Percentiles rank a stretch among this genome's conserved stretches.
These are phyloP conservation scores for Candida koratica DNA, from an alignment of 805 yeast species.

Conservation along the genomic window DNA sequence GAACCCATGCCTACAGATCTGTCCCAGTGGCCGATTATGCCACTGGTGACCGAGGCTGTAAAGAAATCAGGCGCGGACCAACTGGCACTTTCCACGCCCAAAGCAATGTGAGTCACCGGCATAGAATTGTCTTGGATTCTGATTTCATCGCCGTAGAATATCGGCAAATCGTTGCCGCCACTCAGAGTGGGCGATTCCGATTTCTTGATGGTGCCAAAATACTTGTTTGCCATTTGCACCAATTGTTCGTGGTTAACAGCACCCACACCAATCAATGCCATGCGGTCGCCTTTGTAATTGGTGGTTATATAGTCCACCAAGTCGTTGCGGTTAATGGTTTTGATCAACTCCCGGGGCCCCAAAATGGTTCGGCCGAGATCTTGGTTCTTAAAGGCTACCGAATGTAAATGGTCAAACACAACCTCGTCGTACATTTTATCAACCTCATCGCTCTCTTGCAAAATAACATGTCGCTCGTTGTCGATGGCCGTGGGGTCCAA, in stretches of 20 bases:
- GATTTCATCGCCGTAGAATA: conserved; percentile 81
- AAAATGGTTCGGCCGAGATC: conserved; percentile 94
- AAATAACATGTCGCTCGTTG: conserved; percentile 92
- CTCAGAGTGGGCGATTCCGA: conserved; percentile 69
- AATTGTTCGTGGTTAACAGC: conserved; percentile 84
- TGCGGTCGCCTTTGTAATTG: conserved; percentile 92
- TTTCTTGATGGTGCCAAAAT: conserved; percentile 67
- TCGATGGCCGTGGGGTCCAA: conserved; percentile 83
- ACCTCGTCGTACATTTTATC: conserved; percentile 98
- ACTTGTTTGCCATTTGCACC: conserved; percentile 68
- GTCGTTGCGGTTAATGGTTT: conserved; percentile 72
- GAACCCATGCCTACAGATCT: conserved; percentile 82
- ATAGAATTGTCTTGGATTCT: conserved; percentile 76
- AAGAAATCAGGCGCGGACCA: conserved; percentile 97
- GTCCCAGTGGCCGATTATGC: conserved; percentile 97
- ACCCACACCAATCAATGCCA: conserved; percentile 98
- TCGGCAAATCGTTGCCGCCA: conserved; percentile 68
- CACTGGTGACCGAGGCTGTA: conserved; percentile 93
- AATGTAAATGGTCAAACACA: conserved; percentile 93
- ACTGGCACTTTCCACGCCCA: conserved; percentile 96
- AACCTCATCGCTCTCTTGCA: conserved; percentile 95
- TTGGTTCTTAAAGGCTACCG: conserved; percentile 84
- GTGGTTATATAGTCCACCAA: conserved; percentile 72
- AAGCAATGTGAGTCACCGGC: conserved; percentile 86
- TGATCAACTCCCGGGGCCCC: conserved; percentile 89